Evolutionary conservation across 2,329 filamentous ascomycete species (phyloP), one percentile per base, ranked within the genome.

Genomic region (Fusarium sp.): DNA sequence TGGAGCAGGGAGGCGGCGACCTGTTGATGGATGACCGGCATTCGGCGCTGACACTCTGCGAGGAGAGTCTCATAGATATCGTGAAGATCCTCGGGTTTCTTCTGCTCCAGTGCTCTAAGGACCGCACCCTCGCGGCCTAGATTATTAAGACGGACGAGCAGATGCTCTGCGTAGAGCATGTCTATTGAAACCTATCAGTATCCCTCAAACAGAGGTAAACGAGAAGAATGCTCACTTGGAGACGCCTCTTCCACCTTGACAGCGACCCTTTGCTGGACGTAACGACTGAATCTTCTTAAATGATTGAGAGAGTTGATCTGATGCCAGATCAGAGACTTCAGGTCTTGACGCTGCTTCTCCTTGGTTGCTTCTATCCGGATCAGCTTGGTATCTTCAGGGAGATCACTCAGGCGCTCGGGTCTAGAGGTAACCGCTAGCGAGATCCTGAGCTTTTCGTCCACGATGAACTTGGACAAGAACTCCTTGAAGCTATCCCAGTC

Each of bases 161-260:
- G 75, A n/a, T 84, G 81, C 27, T 84, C 79, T 0, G 80, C 79
- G 35, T 84, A 84, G 1, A 84, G 75, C 72, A 84, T 79, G 25
- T 80, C 81, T 82, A 1, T 4, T 6, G 6, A 2, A 37, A 12
- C 17, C 5, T 20, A 7, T 59, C 12, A 71, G 43, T 12, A 10
- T 38, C 14, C 20, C 25, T n/a, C 27, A 27, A 11, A 56, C 4
- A 32, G 15, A 15, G 6, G 15, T 9, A 40, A 8, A 20, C 9
- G n/a, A 37, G 20, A 37, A 25, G 14, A 22, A 20, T 4, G 43
- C 79, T 73, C 71, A 81, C 80, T 79, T 32, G 81, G 80, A 7
- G 81, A 78, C n/a, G 72, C 70, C 5, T 77, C 72, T n/a, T 77
- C 69, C 4, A 83, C 71, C 11, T 74, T 80, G 15, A 78, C 71